Base-by-base conservation (phyloP, 164 flowering plant species). In the Tetrastigma voinierianum region DNA sequence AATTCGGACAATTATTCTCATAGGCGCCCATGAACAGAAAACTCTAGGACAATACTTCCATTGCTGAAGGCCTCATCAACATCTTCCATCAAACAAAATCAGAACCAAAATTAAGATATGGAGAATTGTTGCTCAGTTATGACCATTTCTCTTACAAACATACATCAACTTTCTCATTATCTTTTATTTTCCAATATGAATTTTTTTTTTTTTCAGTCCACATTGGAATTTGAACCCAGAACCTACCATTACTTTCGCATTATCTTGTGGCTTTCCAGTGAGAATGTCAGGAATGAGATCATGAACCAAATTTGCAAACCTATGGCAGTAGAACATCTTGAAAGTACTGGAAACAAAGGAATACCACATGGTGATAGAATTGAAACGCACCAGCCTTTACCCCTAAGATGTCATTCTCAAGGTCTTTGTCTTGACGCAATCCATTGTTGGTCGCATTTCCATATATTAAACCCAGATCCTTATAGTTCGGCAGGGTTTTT, bases 401-500 rank as follows among this genome's bases (percentile, higher is more conserved):
- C 58, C 52, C 66, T 21, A 69, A 56, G 56, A 52, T 49, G 56
- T 67, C 70, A 70, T 67, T 74, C 48, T 71, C 72, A 40, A 45
- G 64, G 51, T 69, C 72, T 57, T 74, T 75, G 18, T 60, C 69
- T 54, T 48, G 70, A 48, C 20, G 59, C 54, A 51, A 52, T 54
- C 64, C 77, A 63, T 66, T 56, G 18, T 62, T 64, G 48, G 21
- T 44, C 43, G 61, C 70, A 66, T 70, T 64, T 32, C 83, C 82
- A 54, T 56, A 80, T 66, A 84, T 80, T 21, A 80, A 64, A 56
- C 46, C 66, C 77, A 82, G 64, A 61, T 80, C 82, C 40, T 74
- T 75, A 67, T 76, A 82, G 67, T 66, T 71, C 49, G 85, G 87
- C 67, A 82, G 65, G 46, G 70, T 51, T 74, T 72, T 84, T 12